Evolutionary conservation across 2,329 filamentous ascomycete genomes (phyloP), one percentile per base, ranked within the genome.

Genomic region (Beauveria bassiana): DNA sequence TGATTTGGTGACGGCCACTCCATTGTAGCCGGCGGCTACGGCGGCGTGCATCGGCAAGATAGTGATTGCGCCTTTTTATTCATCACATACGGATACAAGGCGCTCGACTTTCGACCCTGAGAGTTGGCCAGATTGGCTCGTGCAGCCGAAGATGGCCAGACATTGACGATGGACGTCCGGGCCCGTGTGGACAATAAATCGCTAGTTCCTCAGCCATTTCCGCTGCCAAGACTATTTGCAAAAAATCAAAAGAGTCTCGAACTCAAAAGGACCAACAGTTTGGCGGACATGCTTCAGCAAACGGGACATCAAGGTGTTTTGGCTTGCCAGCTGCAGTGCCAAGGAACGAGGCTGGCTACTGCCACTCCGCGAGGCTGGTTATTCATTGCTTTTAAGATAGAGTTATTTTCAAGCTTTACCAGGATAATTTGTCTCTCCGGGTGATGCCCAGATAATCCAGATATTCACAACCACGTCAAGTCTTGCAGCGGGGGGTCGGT

Each of bases 301-400:
- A n/a, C 9, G n/a, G 47, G 57, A 52, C 57, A 59, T 59, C 57
- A 59, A 59, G 57, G 57, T 59, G 46, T 16, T 59, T 59, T 59
- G 57, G 57, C 57, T 51, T 51, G 57, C 24, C 38, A 51, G 57
- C 57, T 31, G 22, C 34, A 22, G 47, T 59, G 57, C 57, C 57
- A 59, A 59, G 57, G 22, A 28, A 18, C 43, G 49, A 40, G 56
- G 38, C 47, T 31, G n/a, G 47, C 8, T 59, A 22, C 14, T 43
- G 40, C 38, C 4, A 18, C 24, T 26, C 57, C 47, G 52, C 43
- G 49, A 40, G 56, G 38, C 47, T 31, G n/a, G 47, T 12, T 34
- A 31, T n/a, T 38, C 9, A 10, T 24, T 5, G 24, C 47, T 34
- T 51, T 42, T 16, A 22, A 24, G 45, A 45, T 59, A 59, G 38